Base-by-base conservation (phyloP, 441 rosid species). In the Rhodomyrtus psidioides region DNA sequence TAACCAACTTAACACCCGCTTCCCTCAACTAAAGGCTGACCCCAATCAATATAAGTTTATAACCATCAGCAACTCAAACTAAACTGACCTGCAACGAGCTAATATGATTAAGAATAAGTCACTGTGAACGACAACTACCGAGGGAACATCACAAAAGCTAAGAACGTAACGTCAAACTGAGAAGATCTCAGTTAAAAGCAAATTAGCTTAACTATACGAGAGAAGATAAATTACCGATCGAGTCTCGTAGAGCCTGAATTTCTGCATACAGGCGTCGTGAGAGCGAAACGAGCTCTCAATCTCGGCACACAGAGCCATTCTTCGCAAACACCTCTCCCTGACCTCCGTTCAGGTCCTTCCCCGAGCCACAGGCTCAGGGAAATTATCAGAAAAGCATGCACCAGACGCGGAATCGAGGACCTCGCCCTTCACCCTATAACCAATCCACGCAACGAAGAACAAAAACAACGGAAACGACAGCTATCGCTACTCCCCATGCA, bases 321-420 rank as follows among this genome's bases (percentile, higher is more conserved):
- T 55, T 70, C 26, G 82, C 59, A 59, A 46, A 4, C 76, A 27
- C 17, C 3, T 14, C 83, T 81, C 42, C 39, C 39, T 14, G 56
- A 54, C 59, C 58, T 53, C 56, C 39, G 53, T 27, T 27, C 62
- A 86, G 49, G 59, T 54, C 59, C 86, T 83, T 90, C 93, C 95
- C 96, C 93, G 96, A 95, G 94, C 94, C 91, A 62, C 92, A 27
- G 91, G 97, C 97, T 92, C 94, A 90, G 94, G 93, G 95, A 90
- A 92, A 85, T 62, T 81, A 86, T 86, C 90, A 88, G 89, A 89
- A 89, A 86, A 83, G 87, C 97, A 96, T 96, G 92, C 98, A 94
- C 89, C 59, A 82, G 49, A 30, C 39, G 46, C 21, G 21, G 59
- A 21, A 6, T 59, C 39, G 83, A 53, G 70, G 51, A 53, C 60